A percentile compares a stretch with the other conserved stretches of the same genome.
Evolutionary conservation across 1,284 basidiomycete genomes (phyloP).

Genomic region (Ustilago lituana): DNA sequence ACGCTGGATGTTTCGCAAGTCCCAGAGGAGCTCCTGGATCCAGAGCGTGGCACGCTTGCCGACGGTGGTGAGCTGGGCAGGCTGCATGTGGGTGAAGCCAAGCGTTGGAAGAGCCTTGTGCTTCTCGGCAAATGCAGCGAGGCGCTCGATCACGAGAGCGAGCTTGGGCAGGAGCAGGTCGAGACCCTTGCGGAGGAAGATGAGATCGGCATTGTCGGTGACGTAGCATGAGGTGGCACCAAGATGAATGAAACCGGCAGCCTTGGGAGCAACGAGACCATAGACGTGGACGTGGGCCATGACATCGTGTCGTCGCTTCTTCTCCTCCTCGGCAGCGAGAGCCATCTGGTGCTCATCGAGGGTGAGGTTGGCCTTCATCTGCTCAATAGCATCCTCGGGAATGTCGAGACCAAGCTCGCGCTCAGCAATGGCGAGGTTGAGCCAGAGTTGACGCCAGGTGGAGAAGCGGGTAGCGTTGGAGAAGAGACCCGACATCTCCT

Average conservation of each 20-base stretch:
- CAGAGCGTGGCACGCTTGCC: constrained; percentile 99
- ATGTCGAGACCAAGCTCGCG: constrained; percentile 93
- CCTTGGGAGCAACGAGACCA: constrained; percentile 89
- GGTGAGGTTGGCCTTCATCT: constrained; percentile 89
- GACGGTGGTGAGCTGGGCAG: constrained; percentile 96
- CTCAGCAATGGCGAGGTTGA: constrained; percentile 94
- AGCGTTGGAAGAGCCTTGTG: constrained; percentile 71
- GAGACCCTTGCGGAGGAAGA: constrained; percentile 90
- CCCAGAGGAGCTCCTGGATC: constrained; percentile 94
- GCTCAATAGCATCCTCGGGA: constrained; percentile 86
- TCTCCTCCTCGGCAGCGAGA: constrained; percentile 91
- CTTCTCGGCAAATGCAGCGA: constrained; percentile 79
- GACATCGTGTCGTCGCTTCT: constrained; percentile 96
- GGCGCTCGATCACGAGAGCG: constrained; percentile 86
- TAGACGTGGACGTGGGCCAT: constrained; percentile 99
- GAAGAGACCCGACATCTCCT: constrained; percentile 97
- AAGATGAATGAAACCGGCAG: constrained; percentile 95
- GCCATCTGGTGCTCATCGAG: constrained; percentile 90
- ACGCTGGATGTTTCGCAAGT: constrained; percentile 89
- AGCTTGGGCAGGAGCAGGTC: constrained; percentile 87
- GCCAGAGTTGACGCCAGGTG: constrained; percentile 97
- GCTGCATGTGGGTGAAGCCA: constrained; percentile 99
- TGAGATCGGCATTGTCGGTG: constrained; percentile 89
- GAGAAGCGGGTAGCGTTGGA: constrained; percentile 90
- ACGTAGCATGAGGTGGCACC: constrained; percentile 99